phyloP scores from a whole-genome alignment of 2,329 filamentous ascomycete species.

The Neobulgaria alba region DNA sequence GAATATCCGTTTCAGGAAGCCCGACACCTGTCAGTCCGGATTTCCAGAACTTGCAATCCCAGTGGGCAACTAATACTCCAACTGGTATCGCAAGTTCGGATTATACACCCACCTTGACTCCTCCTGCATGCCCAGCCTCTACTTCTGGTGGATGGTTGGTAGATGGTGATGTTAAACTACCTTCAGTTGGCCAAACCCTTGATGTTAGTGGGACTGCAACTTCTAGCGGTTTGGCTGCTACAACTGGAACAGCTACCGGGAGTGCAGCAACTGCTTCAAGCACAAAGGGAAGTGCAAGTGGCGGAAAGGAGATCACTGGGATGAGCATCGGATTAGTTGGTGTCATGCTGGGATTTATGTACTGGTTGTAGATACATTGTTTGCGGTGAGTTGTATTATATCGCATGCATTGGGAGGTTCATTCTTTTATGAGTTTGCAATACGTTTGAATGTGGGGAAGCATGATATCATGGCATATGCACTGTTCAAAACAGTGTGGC shows the following conservation, averaged over 20 bases:
- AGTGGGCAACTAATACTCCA: conserved; percentile 63
- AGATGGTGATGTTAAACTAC: conserved; percentile 58
- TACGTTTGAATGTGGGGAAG: too few relatives aligned
- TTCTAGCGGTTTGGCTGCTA: conserved; percentile 24
- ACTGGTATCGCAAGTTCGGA: conserved; percentile 55
- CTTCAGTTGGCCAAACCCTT: conserved; percentile 33
- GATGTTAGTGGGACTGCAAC: conserved; percentile 19
- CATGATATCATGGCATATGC: too few relatives aligned
- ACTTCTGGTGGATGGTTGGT: conserved; percentile 68
- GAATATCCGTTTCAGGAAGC: conserved; percentile 32
- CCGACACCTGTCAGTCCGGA: conserved; percentile 68
- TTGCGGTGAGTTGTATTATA: not conserved
- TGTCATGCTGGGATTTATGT: conserved; percentile 44
- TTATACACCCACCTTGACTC: conserved; percentile 54
- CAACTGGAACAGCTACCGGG: conserved; percentile 25
- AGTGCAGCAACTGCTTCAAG: conserved; percentile 16
- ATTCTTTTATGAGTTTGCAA: too few relatives aligned
- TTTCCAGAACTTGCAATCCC: conserved; percentile 64
- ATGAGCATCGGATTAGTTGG: conserved; percentile 41
- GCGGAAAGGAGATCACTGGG: conserved; percentile 39
- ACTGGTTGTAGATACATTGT: conserved; percentile 35
- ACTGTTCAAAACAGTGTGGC: too few relatives aligned
- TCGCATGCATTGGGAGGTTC: not conserved
- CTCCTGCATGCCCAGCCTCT: conserved; percentile 60
- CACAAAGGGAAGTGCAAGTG: conserved; percentile 35